Conservation (phyloP, 768 basidiomycete genomes). For the Agrocybe praecox region DNA sequence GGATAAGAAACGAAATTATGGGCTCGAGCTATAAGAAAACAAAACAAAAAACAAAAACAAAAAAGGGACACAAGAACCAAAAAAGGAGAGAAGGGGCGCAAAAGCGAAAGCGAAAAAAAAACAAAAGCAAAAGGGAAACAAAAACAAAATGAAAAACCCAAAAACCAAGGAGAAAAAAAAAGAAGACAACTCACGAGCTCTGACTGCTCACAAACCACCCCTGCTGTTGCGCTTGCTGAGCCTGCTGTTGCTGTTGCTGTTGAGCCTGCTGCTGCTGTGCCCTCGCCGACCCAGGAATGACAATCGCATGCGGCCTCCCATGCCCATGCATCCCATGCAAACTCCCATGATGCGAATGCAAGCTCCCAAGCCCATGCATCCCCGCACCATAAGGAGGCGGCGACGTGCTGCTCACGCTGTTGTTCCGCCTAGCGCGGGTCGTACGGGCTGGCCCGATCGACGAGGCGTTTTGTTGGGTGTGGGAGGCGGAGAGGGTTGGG, state of each 20-base stretch:
- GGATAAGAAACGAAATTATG: background rate
- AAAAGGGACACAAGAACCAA: too few species aligned
- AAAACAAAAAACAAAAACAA: too few species aligned
- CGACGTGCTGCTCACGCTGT: constrained; percentile 58
- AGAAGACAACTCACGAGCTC: constrained; percentile 27
- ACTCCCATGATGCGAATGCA: too few species aligned
- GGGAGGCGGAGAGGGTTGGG: background rate
- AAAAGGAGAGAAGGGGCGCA: too few species aligned
- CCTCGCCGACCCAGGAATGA: constrained; percentile 52
- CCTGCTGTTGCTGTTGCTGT: too few species aligned
- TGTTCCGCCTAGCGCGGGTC: constrained; percentile 57
- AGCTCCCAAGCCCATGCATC: too few species aligned
- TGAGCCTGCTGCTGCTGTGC: constrained; percentile 14
- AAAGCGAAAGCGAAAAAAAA: too few species aligned
- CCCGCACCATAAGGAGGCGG: constrained; percentile 44
- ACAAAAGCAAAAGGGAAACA: background rate
- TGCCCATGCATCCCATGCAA: too few species aligned
- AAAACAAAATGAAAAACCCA: background rate
- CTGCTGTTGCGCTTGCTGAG: too few species aligned
- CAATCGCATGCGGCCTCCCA: constrained; percentile 64
- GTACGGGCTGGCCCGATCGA: constrained; percentile 56
- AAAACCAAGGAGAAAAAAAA: background rate
- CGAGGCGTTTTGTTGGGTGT: too few species aligned
- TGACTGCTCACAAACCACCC: constrained; percentile 32
- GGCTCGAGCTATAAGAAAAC: background rate